Conservation (phyloP, 345 rosid species). For the Brassica cretica region DNA sequence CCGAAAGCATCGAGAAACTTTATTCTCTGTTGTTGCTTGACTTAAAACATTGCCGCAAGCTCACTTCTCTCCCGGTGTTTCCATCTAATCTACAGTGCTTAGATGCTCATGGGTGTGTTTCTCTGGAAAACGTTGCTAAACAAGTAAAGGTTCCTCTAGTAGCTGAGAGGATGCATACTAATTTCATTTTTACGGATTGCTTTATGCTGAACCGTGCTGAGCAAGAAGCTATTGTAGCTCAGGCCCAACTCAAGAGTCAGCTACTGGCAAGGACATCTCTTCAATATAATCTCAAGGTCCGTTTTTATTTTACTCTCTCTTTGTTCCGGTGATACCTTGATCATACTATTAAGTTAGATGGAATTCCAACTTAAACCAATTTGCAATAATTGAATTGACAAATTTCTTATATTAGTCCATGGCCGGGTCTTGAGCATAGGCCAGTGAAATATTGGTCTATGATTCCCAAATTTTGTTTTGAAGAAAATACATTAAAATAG, state of each 20-base stretch:
- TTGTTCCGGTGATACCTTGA: too few species aligned
- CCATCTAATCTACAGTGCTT: constrained; percentile 26
- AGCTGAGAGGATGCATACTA: constrained; percentile 22
- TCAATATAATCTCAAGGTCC: constrained; percentile 31
- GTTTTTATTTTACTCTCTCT: too few species aligned
- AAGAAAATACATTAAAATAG: too few species aligned
- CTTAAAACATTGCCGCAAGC: constrained; percentile 27
- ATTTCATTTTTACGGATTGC: constrained; percentile 32
- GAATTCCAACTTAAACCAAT: too few species aligned
- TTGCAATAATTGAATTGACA: too few species aligned
- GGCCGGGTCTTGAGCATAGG: too few species aligned
- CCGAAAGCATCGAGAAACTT: constrained; percentile 34
- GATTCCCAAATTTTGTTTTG: too few species aligned
- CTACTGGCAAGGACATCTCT: constrained; percentile 23
- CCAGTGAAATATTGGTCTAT: too few species aligned
- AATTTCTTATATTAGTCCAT: too few species aligned
- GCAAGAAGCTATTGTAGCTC: constrained; percentile 25
- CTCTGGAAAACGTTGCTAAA: constrained; percentile 17
- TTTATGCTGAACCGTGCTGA: constrained; percentile 22
- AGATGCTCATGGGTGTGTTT: constrained; percentile 39
- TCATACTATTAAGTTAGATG: too few species aligned
- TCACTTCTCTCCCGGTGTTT: constrained; percentile 29
- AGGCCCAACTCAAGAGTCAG: constrained; percentile 34
- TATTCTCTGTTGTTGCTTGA: constrained; percentile 21
- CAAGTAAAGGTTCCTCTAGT: constrained; percentile 28